Evolutionary conservation across 106 monocot species (phyloP), one percentile per base, ranked within the genome.

Genomic region (Posidonia australis): DNA sequence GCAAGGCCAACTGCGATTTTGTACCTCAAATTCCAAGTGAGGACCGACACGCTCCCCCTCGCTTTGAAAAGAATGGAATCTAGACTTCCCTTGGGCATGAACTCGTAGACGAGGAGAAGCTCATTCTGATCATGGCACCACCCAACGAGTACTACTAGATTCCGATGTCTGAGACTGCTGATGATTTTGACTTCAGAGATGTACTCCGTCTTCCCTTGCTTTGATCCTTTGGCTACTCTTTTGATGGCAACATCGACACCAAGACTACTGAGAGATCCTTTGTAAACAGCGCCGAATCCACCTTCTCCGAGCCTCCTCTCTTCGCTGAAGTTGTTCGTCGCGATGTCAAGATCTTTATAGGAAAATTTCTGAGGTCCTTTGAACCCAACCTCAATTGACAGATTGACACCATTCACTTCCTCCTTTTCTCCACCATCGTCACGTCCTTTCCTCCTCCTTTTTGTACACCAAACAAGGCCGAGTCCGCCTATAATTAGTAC

Each of bases 201-300:
- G 49, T 48, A 70, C 51, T 60, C 70, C 21, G 60, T 70, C 49
- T 61, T 47, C 29, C 70, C 70, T 30, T 70, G 70, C 31, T 11
- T 24, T 9, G 70, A 70, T 4, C 21, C 60, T 62, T 12, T 70
- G 14, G 64, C 36, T 13, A 72, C 52, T 42, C 54, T 44, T 21
- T 72, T 72, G 42, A 72, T 21, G 25, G 72, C 72, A 23, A 72
- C 72, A 0, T 53, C 44, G n/a, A 64, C 10, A 5, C 24, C 32
- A 47, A 23, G 26, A n/a, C 54, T 18, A 0, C 0, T 22, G 18
- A 72, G 42, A 13, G 16, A 54, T 1, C 72, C 72, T 54, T 31
- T 63, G 63, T 72, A 72, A 28, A 72, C 72, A 9, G 21, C 42
- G 2, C 72, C 72, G 9, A 64, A 72, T 19, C 72, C 72, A 17